These are phyloP conservation scores for Hypoxylon sp. DNA, from an alignment of 2,329 filamentous ascomycete genomes.

Conservation along the genomic window DNA sequence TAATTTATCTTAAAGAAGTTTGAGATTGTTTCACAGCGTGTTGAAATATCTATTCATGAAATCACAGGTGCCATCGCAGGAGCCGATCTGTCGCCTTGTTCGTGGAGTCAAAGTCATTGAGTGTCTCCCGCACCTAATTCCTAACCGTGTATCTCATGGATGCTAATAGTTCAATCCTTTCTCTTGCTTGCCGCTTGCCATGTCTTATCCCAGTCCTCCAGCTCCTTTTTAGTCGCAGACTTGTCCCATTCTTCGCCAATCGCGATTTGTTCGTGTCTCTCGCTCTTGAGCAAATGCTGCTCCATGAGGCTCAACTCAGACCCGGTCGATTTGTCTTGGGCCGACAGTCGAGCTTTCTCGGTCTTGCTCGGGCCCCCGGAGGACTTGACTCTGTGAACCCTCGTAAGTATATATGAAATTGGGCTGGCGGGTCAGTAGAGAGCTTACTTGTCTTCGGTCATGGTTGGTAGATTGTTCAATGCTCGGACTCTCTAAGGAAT, in stretches of 20 bases:
- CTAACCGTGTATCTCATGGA: not conserved
- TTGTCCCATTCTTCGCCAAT: constrained; percentile 6
- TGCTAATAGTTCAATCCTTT: too few species aligned
- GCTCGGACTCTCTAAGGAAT: not conserved
- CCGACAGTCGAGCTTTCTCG: constrained; percentile 6
- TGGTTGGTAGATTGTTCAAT: constrained; percentile 1
- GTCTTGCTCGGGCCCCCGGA: constrained; percentile 11
- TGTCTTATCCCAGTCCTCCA: constrained; percentile 16
- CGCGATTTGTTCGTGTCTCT: constrained; percentile 30
- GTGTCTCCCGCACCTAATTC: not conserved
- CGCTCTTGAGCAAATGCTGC: constrained; percentile 1
- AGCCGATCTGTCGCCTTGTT: not conserved
- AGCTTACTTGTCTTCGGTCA: constrained; percentile 32
- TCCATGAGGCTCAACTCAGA: constrained; percentile 1
- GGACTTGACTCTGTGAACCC: constrained; percentile 4
- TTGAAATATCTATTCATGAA: not conserved
- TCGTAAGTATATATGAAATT: constrained; percentile 12
- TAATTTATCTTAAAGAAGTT: not conserved
- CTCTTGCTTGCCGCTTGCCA: constrained; percentile 29
- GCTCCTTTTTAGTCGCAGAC: not conserved
- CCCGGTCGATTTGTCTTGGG: not conserved
- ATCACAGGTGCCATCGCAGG: not conserved
- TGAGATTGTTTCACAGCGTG: not conserved
- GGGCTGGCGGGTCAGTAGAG: not conserved
- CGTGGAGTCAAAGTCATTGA: not conserved